Conservation (phyloP, 2,329 filamentous ascomycete species). For the Tolypocladium album region DNA sequence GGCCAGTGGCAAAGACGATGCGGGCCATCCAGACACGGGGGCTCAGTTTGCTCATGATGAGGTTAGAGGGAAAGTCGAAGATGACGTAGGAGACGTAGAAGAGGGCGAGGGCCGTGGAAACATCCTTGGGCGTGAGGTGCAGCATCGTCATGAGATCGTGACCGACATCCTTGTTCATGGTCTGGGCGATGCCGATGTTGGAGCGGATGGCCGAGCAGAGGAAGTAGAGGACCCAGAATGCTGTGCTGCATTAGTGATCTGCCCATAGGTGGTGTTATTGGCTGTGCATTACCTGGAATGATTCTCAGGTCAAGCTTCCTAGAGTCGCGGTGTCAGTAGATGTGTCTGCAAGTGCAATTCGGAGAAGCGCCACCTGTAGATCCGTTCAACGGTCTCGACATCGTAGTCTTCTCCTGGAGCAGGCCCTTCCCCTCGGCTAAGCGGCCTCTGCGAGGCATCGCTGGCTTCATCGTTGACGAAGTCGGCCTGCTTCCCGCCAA, state of each 20-base stretch:
- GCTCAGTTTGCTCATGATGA: conserved; percentile 77
- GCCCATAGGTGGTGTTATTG: too few relatives aligned
- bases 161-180: conserved; percentile 64
- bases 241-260: conserved; percentile 24
- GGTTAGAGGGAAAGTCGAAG: conserved; percentile 80
- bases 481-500: not conserved
- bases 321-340: not conserved
- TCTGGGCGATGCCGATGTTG: conserved; percentile 88
- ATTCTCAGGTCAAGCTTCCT: conserved; percentile 48
- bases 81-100: conserved; percentile 91
- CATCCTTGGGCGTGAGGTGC: conserved; percentile 59
- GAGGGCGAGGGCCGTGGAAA: conserved; percentile 73
- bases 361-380: conserved; percentile 30
- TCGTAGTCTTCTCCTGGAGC: conserved; percentile 26
- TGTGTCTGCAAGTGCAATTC: not conserved
- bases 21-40: conserved; percentile 87
- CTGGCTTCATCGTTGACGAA: not conserved
- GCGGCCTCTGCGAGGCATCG: not conserved
- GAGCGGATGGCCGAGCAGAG: conserved; percentile 85
- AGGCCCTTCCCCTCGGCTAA: not conserved
- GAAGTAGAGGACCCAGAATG: conserved; percentile 87
- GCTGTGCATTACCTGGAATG: conserved; percentile 37
- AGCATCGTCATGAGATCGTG: conserved; percentile 71
- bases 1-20: conserved; percentile 77
- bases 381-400: conserved; percentile 39